Percentiles rank a stretch among this genome's conserved stretches.
phyloP scores from a whole-genome alignment of 148 eudicot species.

The Bassia scoparia region DNA sequence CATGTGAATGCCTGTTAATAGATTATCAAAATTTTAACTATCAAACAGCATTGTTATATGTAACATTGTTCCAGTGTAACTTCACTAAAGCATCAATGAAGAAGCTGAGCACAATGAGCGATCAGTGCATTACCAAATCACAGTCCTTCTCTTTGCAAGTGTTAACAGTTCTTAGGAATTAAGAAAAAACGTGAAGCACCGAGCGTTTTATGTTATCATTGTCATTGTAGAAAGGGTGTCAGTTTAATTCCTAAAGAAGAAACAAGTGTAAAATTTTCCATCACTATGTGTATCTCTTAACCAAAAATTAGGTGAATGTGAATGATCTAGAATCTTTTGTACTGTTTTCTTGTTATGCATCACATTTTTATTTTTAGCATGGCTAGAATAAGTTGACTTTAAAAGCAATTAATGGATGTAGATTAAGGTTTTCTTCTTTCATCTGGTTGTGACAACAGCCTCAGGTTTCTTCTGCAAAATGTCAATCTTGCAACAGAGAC shows the following conservation, averaged over 20 bases:
- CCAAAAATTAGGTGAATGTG: background rate
- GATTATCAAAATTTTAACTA: no score
- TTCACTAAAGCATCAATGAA: no score
- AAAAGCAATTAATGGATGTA: background rate
- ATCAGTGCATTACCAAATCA: no score
- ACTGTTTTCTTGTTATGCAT: background rate
- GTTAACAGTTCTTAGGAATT: no score
- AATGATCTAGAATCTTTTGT: background rate
- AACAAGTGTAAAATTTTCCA: background rate
- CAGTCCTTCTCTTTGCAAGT: no score
- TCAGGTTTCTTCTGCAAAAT: slow-evolving; percentile 81
- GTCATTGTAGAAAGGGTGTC: background rate
- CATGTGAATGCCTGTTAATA: no score
- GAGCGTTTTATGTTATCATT: background rate
- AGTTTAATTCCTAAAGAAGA: background rate
- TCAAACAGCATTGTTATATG: no score
- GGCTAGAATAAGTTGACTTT: background rate
- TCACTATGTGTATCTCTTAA: background rate
- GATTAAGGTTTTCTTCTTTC: background rate
- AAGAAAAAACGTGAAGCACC: no score
- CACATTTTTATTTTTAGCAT: background rate
- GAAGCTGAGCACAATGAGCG: no score
- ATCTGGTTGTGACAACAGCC: slow-evolving; percentile 49
- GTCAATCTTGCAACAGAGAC: slow-evolving; percentile 94
- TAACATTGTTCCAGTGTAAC: no score